A percentile compares a stretch with the other conserved stretches of the same genome.
Evolutionary conservation across 2,329 filamentous ascomycete species (phyloP).

Genomic region (Aureobasidium uvarum): DNA sequence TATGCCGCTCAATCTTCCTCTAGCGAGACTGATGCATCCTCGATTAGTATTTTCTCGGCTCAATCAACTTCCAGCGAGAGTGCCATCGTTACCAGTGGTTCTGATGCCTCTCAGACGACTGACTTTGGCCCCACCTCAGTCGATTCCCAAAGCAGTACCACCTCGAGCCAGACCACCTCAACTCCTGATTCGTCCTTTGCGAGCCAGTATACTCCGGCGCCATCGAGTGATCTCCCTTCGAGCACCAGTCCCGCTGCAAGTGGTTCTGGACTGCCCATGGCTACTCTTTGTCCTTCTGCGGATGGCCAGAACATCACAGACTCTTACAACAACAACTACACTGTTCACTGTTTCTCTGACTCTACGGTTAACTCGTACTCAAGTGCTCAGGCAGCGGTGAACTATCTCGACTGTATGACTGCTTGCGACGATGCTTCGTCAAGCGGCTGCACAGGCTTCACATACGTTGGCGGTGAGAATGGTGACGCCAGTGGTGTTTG

Average conservation of each 20-base stretch:
- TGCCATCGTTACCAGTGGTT: not conserved
- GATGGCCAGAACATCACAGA: conserved; percentile 24
- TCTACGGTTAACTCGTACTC: conserved; percentile 24
- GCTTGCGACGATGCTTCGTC: conserved; percentile 26
- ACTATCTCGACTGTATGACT: conserved; percentile 28
- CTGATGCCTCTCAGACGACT: not conserved
- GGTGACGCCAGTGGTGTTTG: conserved; percentile 26
- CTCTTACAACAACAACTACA: conserved; percentile 26
- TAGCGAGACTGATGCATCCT: not conserved
- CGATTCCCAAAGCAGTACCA: not conserved
- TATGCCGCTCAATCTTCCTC: not conserved
- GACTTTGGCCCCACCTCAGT: not conserved
- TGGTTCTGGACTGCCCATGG: conserved; percentile 26
- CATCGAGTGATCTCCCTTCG: not conserved
- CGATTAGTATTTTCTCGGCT: not conserved
- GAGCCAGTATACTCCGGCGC: not conserved
- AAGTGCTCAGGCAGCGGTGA: conserved; percentile 14
- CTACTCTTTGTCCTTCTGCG: conserved; percentile 28
- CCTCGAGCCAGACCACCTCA: not conserved
- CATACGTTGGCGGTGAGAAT: conserved; percentile 27
- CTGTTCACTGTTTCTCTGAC: conserved; percentile 27
- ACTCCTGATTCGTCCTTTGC: not conserved
- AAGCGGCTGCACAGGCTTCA: conserved; percentile 28
- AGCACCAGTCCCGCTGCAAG: not conserved
- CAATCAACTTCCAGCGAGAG: not conserved